phyloP scores from a whole-genome alignment of 164 flowering plant species.

The Piper longum region DNA sequence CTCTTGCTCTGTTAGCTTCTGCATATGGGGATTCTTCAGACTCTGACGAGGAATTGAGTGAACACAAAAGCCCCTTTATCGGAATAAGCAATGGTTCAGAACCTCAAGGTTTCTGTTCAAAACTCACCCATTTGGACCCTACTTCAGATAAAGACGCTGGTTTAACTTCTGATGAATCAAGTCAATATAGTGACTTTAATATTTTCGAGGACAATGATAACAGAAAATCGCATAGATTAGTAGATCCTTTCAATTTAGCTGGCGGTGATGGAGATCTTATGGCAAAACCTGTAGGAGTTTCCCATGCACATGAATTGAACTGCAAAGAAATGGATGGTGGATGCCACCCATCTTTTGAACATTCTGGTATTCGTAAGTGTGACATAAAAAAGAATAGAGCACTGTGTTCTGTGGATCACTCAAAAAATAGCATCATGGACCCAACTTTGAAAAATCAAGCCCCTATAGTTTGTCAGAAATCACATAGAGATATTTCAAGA shows the following conservation, averaged over 20 bases:
- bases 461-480: conserved; percentile 20
- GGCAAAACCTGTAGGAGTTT: conserved; percentile 6
- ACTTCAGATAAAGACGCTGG: not conserved
- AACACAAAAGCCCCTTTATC: conserved; percentile 16
- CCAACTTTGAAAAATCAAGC: conserved; percentile 15
- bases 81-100: conserved; percentile 14
- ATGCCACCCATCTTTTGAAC: not conserved
- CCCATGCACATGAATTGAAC: not conserved
- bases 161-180: not conserved
- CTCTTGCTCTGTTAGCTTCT: conserved; percentile 71
- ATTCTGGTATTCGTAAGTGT: conserved; percentile 5
- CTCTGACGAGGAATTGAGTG: conserved; percentile 57
- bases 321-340: conserved; percentile 4
- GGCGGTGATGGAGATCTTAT: conserved; percentile 15
- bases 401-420: conserved; percentile 2
- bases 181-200: not conserved
- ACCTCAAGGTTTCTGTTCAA: conserved; percentile 11
- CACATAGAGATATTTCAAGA: conserved; percentile 61
- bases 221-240: not conserved
- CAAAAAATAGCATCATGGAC: conserved; percentile 8
- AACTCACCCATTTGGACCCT: conserved; percentile 13
- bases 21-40: conserved; percentile 78
- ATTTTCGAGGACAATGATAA: no score
- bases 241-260: conserved; percentile 17
- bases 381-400: conserved; percentile 8